Percentiles rank a stretch among this genome's conserved stretches.
Evolutionary conservation across 768 basidiomycete species (phyloP).

Genomic region (Russula ochroleuca): DNA sequence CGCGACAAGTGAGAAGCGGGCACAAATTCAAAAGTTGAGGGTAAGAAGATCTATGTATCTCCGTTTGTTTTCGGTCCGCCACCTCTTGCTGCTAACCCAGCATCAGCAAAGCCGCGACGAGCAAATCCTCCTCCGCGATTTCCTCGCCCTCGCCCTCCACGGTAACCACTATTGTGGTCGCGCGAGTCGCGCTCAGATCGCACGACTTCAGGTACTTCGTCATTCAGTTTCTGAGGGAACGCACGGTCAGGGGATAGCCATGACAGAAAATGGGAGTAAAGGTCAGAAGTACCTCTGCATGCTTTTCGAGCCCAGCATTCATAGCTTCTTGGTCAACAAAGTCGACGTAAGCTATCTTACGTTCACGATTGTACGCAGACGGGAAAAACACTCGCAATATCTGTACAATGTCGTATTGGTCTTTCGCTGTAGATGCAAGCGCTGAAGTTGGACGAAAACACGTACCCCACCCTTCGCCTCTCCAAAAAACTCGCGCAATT

Average conservation of each 20-base stretch:
- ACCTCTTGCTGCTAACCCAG: constrained; percentile 54
- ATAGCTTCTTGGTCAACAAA: constrained; percentile 86
- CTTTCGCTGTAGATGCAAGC: neutral
- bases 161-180: constrained; percentile 27
- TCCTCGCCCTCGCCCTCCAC: constrained; percentile 52
- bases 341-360: constrained; percentile 77
- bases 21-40: neutral
- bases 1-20: neutral
- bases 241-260: constrained; percentile 20
- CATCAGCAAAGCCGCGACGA: constrained; percentile 63
- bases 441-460: constrained; percentile 23
- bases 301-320: constrained; percentile 72
- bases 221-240: constrained; percentile 59
- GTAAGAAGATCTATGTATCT: constrained; percentile 25
- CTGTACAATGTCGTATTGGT: constrained; percentile 35
- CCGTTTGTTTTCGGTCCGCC: constrained; percentile 32
- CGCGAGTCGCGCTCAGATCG: constrained; percentile 54
- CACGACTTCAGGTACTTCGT: constrained; percentile 59
- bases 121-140: constrained; percentile 53
- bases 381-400: constrained; percentile 69
- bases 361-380: constrained; percentile 44
- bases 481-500: constrained; percentile 72
- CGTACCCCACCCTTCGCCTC: constrained; percentile 65
- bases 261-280: constrained; percentile 2
- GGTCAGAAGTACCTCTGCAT: constrained; percentile 53